A percentile compares a stretch with the other conserved stretches of the same genome.
Evolutionary conservation across 1,284 basidiomycete species (phyloP).

Genomic region (Marasmius fiardii): DNA sequence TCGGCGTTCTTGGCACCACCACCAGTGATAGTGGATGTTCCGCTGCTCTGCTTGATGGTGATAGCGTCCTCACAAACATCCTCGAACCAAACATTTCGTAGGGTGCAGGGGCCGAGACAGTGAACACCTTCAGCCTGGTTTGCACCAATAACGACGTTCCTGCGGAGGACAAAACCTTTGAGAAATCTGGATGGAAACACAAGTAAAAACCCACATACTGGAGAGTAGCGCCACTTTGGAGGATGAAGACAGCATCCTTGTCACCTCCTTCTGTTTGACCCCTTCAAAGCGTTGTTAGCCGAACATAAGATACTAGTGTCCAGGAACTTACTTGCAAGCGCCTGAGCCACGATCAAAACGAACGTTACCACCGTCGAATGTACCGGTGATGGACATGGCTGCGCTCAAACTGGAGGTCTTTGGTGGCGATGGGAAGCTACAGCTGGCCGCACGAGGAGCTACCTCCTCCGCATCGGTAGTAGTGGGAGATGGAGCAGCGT

Average conservation of each 20-base stretch:
- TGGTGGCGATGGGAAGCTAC: constrained; percentile 16
- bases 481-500: neutral
- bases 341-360: constrained; percentile 16
- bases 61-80: constrained; percentile 18
- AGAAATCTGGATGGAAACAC: neutral
- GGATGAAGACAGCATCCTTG: constrained; percentile 17
- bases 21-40: constrained; percentile 13
- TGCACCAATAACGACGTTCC: constrained; percentile 18
- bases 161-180: neutral
- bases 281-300: neutral
- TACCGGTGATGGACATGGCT: constrained; percentile 15
- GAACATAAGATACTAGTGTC: no score
- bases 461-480: neutral
- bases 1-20: constrained; percentile 15
- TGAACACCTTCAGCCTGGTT: constrained; percentile 18
- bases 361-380: constrained; percentile 16
- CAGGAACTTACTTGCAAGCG: constrained; percentile 3
- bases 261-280: constrained; percentile 16
- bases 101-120: constrained; percentile 17
- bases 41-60: constrained; percentile 17
- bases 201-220: neutral
- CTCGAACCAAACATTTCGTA: constrained; percentile 19
- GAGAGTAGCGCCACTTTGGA: constrained; percentile 14
- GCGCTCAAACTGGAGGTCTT: constrained; percentile 13
- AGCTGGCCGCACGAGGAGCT: constrained; percentile 13